Base-by-base conservation (phyloP, 768 basidiomycete species). In the Suillus discolor region DNA sequence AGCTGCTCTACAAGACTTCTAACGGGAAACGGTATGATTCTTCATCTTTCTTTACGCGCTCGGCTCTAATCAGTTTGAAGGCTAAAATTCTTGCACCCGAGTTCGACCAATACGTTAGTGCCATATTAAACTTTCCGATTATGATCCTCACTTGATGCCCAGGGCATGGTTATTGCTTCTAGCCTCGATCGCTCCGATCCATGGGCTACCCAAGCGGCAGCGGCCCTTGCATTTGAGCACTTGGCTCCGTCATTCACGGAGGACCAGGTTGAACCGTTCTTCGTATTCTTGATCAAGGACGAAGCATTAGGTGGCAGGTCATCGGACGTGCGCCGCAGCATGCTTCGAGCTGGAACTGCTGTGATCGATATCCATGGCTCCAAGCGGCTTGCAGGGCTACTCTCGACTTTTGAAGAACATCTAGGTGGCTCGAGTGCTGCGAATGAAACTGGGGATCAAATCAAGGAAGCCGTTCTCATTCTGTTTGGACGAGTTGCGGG, bases 401-500 rank as follows among this genome's bases (percentile, higher is more conserved):
- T 99, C 67, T 79, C 83, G 16, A 82, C 90, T 65, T 98, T 99
- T 70, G 96, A 99, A 79, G 79, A 79, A 0, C 89, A 92, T 74
- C 85, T 99, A 13, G 83, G 76, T 0, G 76, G 70, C 42, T 75
- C 85, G 7, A 81, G 79, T 61, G 79, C 87, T 2, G 83, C 87
- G 0, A 89, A 86, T 11, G 93, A 94, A 73, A 84, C 88, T 0
- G 88, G 87, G 6, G 97, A 99, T 73, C 88, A 89, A 67, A 93
- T 96, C 77, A 94, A 96, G 69, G 97, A 99, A 73, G 96, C 95
- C 0, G 91, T 97, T 6, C 90, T 99, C 64, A 96, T 99, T 72
- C 84, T 98, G 8, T 93, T 98, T 68, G 97, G 97, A 65, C 90
- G 96, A 20, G 87, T 96, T 9, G 97, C 97, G 7, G 84, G 92